A percentile compares a stretch with the other conserved stretches of the same genome.
These are phyloP conservation scores for Venturia asperata DNA, from an alignment of 2,329 filamentous ascomycete species.

Conservation along the genomic window DNA sequence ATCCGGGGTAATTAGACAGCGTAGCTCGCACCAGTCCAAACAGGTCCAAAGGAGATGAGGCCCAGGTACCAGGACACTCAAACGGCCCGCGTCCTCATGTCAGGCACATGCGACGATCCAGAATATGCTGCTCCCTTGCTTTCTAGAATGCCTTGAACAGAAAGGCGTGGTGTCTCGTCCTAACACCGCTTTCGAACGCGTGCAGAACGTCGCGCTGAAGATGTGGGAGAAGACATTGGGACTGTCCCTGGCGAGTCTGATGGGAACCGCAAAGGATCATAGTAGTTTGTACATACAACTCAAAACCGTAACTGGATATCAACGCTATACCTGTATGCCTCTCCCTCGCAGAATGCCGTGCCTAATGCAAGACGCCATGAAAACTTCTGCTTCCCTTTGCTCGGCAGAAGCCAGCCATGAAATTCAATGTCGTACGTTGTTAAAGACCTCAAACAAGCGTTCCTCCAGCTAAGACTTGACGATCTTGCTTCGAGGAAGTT, in stretches of 20 bases:
- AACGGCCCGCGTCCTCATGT: background rate
- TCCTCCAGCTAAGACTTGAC: slow-evolving; percentile 4
- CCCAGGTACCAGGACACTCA: background rate
- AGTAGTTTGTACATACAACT: background rate
- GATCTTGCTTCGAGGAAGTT: slow-evolving; percentile 18
- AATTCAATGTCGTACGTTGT: background rate
- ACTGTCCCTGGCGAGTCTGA: background rate
- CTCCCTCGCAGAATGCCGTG: background rate
- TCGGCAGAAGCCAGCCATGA: background rate
- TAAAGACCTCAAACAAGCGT: no score
- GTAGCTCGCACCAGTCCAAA: background rate
- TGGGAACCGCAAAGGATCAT: background rate
- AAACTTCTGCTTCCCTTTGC: background rate
- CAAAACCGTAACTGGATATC: background rate
- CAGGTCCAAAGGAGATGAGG: background rate
- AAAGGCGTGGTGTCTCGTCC: background rate
- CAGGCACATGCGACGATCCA: background rate
- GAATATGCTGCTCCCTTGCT: background rate
- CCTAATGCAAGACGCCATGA: background rate
- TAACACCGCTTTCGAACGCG: no score
- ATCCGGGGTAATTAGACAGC: background rate
- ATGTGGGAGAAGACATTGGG: no score
- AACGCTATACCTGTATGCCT: background rate
- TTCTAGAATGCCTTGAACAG: background rate
- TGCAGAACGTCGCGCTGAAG: no score